Evolutionary conservation across 2,329 filamentous ascomycete genomes (phyloP), one percentile per base, ranked within the genome.

Genomic region (Mollisiaceae sp.): DNA sequence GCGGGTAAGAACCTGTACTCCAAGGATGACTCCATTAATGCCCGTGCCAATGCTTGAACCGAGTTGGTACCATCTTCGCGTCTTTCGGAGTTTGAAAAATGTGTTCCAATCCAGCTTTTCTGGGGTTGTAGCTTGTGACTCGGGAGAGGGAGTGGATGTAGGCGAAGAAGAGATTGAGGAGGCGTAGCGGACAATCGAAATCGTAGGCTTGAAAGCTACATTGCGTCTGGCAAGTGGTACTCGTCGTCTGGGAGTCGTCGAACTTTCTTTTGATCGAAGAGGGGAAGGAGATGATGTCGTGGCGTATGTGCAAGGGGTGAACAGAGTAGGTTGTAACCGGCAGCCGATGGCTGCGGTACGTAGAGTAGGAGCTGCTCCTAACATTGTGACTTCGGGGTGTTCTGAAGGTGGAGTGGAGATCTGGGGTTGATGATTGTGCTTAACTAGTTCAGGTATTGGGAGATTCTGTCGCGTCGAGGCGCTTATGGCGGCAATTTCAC

Each of bases 21-120:
- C 89, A 1, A 79, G 81, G 2, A 84, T 82, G 0, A 91, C 90
- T 65, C 86, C 87, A 14, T 82, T 80, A 6, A 89, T 70, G 50
- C 89, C 89, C 39, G 86, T 87, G 39, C 87, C 77, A 60, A 93
- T 82, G 56, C 91, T 94, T 70, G 93, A 93, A 59, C 85, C 86
- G 43, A 97, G 86, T 77, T 94, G 93, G 82, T 94, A 91, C 73
- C 91, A 88, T 67, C 94, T 90, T 63, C 94, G 91, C 66, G 89
- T 91, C 73, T 93, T 91, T 75, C 94, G 93, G 66, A 98, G 89
- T 77, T 88, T 87, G 83, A 98, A 97, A 83, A 97, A 98, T 60
- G 88, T 89, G 81, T 97, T 90, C 94, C 94, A 98, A 80, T 93
- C 87, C 50, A 94, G 68, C 59, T 67, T 62, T 27, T 72, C 69